These are phyloP conservation scores for Aspergillus glaucus DNA, from an alignment of 2,329 filamentous ascomycete species.

Conservation along the genomic window DNA sequence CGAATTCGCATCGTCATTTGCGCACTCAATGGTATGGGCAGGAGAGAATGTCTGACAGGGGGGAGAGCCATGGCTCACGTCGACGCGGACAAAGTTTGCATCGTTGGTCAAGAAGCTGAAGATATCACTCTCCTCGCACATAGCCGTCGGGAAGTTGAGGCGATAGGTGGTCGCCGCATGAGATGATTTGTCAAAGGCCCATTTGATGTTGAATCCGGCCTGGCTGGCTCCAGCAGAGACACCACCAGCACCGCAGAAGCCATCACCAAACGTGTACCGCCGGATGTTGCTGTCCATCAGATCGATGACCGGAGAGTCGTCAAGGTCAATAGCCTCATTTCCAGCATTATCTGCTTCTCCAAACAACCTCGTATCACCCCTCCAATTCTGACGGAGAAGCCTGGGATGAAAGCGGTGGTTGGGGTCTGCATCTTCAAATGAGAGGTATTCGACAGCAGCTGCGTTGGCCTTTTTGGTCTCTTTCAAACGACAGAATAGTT, in stretches of 20 bases:
- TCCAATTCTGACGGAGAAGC: slow-evolving; percentile 26
- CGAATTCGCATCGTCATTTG: slow-evolving; percentile 62
- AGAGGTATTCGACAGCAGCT: slow-evolving; percentile 24
- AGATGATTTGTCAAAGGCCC: slow-evolving; percentile 58
- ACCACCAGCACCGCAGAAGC: slow-evolving; percentile 68
- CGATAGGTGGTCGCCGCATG: slow-evolving; percentile 54
- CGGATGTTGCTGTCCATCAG: slow-evolving; percentile 13
- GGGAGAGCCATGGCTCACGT: slow-evolving; percentile 68
- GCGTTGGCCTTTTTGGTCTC: slow-evolving; percentile 18
- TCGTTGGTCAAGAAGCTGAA: slow-evolving; percentile 37
- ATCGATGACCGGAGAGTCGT: slow-evolving; percentile 11
- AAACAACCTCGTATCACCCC: slow-evolving; percentile 25
- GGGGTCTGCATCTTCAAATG: slow-evolving; percentile 23
- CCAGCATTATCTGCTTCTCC: slow-evolving; percentile 14
- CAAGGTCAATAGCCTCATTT: slow-evolving; percentile 1
- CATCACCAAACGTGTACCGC: slow-evolving; percentile 63
- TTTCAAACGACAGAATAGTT: slow-evolving; percentile 30
- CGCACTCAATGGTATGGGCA: slow-evolving; percentile 55
- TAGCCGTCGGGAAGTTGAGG: slow-evolving; percentile 48
- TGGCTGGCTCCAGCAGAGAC: slow-evolving; percentile 57
- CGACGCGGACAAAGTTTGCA: slow-evolving; percentile 43
- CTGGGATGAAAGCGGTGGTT: slow-evolving; percentile 7
- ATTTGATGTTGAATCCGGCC: slow-evolving; percentile 54
- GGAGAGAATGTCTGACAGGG: slow-evolving; percentile 73
- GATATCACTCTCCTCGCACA: slow-evolving; percentile 38